Evolutionary conservation across 768 basidiomycete species (phyloP).

Genomic region (Mycena haematopus): DNA sequence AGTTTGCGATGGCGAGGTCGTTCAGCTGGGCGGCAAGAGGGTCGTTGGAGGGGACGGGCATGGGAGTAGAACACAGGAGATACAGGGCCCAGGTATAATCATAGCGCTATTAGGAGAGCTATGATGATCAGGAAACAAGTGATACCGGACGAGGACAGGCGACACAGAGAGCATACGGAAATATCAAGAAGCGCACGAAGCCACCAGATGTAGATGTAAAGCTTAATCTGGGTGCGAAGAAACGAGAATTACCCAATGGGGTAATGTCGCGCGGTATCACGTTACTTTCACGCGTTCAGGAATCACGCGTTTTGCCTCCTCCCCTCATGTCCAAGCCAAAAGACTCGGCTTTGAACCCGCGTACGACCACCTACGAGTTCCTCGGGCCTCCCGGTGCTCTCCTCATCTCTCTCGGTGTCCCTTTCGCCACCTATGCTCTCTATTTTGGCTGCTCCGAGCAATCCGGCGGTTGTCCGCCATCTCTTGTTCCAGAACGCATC

Average conservation of each 20-base stretch:
- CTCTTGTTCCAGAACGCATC: conserved; percentile 52
- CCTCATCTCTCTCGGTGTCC: conserved; percentile 72
- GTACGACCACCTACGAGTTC: conserved; percentile 80
- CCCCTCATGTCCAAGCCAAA: conserved; percentile 15
- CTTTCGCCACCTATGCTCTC: conserved; percentile 72
- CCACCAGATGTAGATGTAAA: background rate
- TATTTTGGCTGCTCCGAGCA: conserved; percentile 80
- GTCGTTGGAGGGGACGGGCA: conserved; percentile 42
- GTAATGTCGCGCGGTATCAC: background rate
- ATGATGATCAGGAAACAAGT: conserved; percentile 19
- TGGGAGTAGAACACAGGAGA: conserved; percentile 32
- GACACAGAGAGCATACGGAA: background rate
- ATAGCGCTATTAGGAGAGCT: conserved; percentile 18
- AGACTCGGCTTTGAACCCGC: conserved; percentile 59
- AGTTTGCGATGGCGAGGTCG: conserved; percentile 71
- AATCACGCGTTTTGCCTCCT: conserved; percentile 1
- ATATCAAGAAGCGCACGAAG: background rate
- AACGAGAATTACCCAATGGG: background rate
- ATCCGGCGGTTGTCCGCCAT: conserved; percentile 73
- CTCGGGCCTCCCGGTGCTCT: conserved; percentile 81
- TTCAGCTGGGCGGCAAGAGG: conserved; percentile 67
- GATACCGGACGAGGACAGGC: conserved; percentile 3
- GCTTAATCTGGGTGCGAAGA: background rate
- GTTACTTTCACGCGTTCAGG: too few species aligned
- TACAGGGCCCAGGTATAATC: conserved; percentile 17